These are phyloP conservation scores for Yamadazyma oceani DNA, from an alignment of 1,139 yeast genomes.

Conservation along the genomic window DNA sequence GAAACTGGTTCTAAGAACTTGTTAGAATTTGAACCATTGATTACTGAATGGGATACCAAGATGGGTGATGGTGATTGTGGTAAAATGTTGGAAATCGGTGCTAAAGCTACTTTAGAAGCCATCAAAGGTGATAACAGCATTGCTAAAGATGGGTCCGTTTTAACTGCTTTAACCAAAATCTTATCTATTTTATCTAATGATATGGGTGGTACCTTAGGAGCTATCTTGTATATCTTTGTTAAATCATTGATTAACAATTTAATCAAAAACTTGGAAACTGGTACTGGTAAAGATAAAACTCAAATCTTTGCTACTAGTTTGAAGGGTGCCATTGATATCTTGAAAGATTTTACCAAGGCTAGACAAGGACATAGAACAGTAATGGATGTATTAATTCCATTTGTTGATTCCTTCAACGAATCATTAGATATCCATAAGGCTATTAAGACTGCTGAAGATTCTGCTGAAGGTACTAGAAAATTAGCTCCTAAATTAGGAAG, in stretches of 20 bases:
- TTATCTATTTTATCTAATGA: constrained; percentile 42
- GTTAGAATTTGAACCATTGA: constrained; percentile 43
- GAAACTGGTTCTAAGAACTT: constrained; percentile 37
- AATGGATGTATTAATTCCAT: constrained; percentile 55
- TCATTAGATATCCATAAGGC: constrained; percentile 28
- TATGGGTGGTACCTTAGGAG: constrained; percentile 60
- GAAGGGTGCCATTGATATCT: constrained; percentile 30
- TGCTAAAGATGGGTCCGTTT: constrained; percentile 19
- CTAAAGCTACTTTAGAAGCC: constrained; percentile 33
- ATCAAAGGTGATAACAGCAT: constrained; percentile 26
- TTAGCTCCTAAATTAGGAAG: constrained; percentile 46
- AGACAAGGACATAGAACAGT: constrained; percentile 52
- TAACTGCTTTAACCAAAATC: constrained; percentile 35
- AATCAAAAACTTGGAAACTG: constrained; percentile 20
- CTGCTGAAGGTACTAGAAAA: constrained; percentile 44
- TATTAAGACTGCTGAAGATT: constrained; percentile 31
- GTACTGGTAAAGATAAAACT: constrained; percentile 7
- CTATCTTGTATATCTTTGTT: constrained; percentile 46
- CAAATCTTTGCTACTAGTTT: constrained; percentile 31
- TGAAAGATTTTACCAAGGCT: constrained; percentile 46
- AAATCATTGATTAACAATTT: constrained; percentile 40
- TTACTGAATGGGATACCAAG: constrained; percentile 50
- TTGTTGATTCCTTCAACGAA: constrained; percentile 29
- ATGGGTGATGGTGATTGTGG: constrained; percentile 60
- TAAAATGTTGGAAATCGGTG: constrained; percentile 45